A percentile compares a stretch with the other conserved stretches of the same genome.
Evolutionary conservation across 164 flowering plant species (phyloP).

Genomic region (Pachysandra terminalis): DNA sequence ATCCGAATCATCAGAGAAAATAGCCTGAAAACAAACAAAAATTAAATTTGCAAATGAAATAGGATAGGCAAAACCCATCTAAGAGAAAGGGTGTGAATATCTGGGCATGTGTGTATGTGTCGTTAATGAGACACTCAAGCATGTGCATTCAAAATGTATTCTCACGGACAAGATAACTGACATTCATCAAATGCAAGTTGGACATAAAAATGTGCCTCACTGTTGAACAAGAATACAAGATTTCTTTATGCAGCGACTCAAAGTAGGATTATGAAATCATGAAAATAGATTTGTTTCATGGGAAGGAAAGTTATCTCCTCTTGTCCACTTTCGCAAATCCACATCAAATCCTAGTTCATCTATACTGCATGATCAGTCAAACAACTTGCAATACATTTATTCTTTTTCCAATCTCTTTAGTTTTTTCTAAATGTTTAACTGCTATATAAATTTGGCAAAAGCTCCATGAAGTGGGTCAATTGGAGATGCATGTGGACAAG

Average conservation of each 20-base stretch:
- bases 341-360: neutral
- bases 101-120: neutral
- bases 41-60: neutral
- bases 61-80: neutral
- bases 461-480: no score
- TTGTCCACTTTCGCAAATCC: neutral
- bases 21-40: constrained; percentile 52
- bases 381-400: neutral
- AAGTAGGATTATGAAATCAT: no score
- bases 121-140: neutral
- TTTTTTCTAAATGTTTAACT: no score
- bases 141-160: neutral
- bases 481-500: no score
- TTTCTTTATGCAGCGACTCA: neutral
- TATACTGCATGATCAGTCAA: neutral
- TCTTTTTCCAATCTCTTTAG: neutral
- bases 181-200: neutral
- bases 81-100: neutral
- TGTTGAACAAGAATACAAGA: neutral
- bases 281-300: no score
- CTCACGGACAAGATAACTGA: neutral
- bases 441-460: no score
- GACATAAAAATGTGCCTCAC: neutral
- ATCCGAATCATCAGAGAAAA: constrained; percentile 97
- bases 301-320: no score